phyloP scores from a whole-genome alignment of 1,284 basidiomycete species.

The Ceratobasidium sp. region DNA sequence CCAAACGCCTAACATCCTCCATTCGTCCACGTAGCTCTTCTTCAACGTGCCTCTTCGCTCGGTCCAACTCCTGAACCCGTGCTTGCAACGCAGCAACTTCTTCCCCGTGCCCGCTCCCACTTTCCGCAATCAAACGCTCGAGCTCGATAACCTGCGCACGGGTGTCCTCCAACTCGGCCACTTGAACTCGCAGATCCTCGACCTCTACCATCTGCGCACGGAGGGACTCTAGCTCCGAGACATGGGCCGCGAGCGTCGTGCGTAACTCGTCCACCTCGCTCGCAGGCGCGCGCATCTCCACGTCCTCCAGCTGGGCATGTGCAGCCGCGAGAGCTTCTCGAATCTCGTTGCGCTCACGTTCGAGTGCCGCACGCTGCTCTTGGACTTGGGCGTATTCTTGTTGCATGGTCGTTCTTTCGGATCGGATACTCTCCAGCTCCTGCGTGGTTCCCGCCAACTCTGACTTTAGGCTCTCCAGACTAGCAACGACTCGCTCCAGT shows the following conservation, averaged over 20 bases:
- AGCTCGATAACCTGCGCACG: slow-evolving; percentile 35
- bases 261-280: slow-evolving; percentile 31
- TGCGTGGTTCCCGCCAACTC: slow-evolving; percentile 8
- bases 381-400: neutral
- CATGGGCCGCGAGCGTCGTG: slow-evolving; percentile 6
- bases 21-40: slow-evolving; percentile 16
- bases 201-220: slow-evolving; percentile 19
- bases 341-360: slow-evolving; percentile 5
- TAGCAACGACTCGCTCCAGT: slow-evolving; percentile 3
- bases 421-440: slow-evolving; percentile 7
- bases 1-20: slow-evolving; percentile 23
- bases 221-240: slow-evolving; percentile 5
- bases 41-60: neutral
- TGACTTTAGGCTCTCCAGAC: slow-evolving; percentile 8
- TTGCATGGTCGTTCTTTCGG: slow-evolving; percentile 4
- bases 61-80: slow-evolving; percentile 26
- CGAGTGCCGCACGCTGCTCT: slow-evolving; percentile 1
- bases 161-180: slow-evolving; percentile 35
- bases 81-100: neutral
- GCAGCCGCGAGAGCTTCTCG: slow-evolving; percentile 6
- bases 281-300: slow-evolving; percentile 37
- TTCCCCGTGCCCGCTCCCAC: neutral
- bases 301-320: slow-evolving; percentile 27
- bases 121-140: slow-evolving; percentile 29
- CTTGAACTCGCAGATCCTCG: slow-evolving; percentile 32